These are phyloP conservation scores for Papilionanthe hybrid DNA, from an alignment of 116 monocot species.

Conservation along the genomic window DNA sequence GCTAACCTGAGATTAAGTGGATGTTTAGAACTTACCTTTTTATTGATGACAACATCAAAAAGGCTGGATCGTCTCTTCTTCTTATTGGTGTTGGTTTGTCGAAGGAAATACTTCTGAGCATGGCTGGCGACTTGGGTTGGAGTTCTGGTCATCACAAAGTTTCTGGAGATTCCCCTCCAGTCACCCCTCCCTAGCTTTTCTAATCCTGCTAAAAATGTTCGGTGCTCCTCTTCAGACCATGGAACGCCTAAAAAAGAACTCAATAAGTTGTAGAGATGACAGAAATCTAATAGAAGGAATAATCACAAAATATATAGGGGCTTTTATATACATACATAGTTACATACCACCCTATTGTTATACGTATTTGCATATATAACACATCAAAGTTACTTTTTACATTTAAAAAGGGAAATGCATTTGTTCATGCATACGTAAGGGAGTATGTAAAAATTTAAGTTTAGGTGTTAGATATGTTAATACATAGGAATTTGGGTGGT, in stretches of 20 bases:
- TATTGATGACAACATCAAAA: conserved; percentile 45
- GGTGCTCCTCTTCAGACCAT: conserved; percentile 85
- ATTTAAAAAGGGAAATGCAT: too few species aligned
- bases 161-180: conserved; percentile 84
- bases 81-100: conserved; percentile 50
- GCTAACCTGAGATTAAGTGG: not conserved
- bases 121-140: conserved; percentile 90
- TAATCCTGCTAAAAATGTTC: conserved; percentile 65
- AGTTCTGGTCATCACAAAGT: conserved; percentile 70
- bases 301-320: too few species aligned
- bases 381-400: too few species aligned
- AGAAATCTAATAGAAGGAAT: too few species aligned
- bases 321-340: too few species aligned
- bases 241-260: conserved; percentile 51
- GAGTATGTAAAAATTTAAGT: too few species aligned
- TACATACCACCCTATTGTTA: too few species aligned
- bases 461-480: too few species aligned
- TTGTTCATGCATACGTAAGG: too few species aligned
- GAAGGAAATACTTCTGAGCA: conserved; percentile 82
- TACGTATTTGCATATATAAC: too few species aligned
- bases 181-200: conserved; percentile 81
- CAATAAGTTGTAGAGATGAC: too few species aligned
- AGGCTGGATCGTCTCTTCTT: conserved; percentile 65
- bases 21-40: conserved; percentile 28
- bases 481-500: too few species aligned